phyloP scores from a whole-genome alignment of 2,329 filamentous ascomycete species.

The Hyphodiscus sp. region DNA sequence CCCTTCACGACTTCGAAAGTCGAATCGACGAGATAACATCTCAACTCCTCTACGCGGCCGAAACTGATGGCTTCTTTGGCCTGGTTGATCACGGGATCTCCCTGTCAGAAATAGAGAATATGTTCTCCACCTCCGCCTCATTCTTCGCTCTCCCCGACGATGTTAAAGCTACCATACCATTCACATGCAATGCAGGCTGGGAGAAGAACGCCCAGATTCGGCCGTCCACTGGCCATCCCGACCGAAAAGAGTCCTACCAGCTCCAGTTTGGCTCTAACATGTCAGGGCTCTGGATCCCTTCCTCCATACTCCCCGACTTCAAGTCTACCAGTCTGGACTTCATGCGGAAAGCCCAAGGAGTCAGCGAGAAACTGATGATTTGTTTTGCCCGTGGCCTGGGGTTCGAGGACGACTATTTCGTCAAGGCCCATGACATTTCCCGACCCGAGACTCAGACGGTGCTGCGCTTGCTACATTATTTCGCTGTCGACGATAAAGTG shows the following conservation, averaged over 20 bases:
- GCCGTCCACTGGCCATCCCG: conserved; percentile 47
- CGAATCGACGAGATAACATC: conserved; percentile 47
- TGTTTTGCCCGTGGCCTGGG: conserved; percentile 49
- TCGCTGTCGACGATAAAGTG: conserved; percentile 33
- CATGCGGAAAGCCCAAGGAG: too few relatives aligned
- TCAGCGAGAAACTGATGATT: conserved; percentile 28
- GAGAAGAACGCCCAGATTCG: conserved; percentile 49
- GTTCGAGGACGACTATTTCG: conserved; percentile 47
- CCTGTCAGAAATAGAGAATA: conserved; percentile 38
- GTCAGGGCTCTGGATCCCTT: conserved; percentile 27
- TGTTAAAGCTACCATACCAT: conserved; percentile 44
- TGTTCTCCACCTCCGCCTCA: conserved; percentile 31
- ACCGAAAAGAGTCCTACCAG: conserved; percentile 53
- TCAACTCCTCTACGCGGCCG: conserved; percentile 45
- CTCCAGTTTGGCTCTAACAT: conserved; percentile 42
- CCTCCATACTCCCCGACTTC: conserved; percentile 38
- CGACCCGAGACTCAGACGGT: conserved; percentile 46
- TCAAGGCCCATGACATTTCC: conserved; percentile 43
- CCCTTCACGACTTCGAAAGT: conserved; percentile 45
- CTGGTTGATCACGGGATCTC: conserved; percentile 42
- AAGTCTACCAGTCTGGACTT: conserved; percentile 33
- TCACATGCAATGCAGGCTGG: conserved; percentile 45
- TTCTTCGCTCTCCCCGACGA: conserved; percentile 48
- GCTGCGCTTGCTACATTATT: conserved; percentile 52
- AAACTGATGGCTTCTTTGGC: conserved; percentile 54